phyloP scores from a whole-genome alignment of 148 eudicot species.

The Rhododendron ovatum region DNA sequence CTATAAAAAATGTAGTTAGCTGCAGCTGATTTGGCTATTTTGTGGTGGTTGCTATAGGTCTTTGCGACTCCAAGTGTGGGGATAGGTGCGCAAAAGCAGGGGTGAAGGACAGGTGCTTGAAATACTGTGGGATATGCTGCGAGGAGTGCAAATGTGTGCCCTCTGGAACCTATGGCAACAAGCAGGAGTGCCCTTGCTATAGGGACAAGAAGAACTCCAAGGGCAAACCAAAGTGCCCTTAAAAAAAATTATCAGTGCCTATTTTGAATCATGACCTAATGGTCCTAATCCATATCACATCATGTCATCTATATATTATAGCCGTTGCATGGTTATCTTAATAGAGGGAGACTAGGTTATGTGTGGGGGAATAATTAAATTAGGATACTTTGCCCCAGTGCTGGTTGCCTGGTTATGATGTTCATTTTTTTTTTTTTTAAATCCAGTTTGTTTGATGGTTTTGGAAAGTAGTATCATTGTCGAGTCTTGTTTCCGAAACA shows the following conservation, averaged over 20 bases:
- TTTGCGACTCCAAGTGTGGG: constrained; percentile 26
- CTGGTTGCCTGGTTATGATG: not conserved
- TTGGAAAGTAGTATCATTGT: not conserved
- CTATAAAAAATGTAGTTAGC: not conserved
- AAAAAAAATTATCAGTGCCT: not conserved
- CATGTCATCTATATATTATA: not conserved
- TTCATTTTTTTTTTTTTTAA: not conserved
- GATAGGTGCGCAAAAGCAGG: constrained; percentile 36
- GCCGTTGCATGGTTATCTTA: not conserved
- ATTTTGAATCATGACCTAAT: not conserved
- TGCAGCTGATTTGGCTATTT: not conserved
- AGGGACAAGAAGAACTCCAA: constrained; percentile 34
- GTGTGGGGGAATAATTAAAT: not conserved
- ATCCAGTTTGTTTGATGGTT: not conserved
- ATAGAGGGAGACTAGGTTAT: not conserved
- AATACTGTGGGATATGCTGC: constrained; percentile 38
- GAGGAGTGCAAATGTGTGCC: constrained; percentile 38
- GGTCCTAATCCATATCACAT: not conserved
- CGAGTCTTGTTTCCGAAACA: not conserved
- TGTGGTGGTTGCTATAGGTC: constrained; percentile 2
- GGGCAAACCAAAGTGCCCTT: constrained; percentile 43
- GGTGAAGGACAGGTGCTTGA: constrained; percentile 27
- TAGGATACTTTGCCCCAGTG: not conserved
- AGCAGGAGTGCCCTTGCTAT: constrained; percentile 42
- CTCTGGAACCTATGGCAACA: constrained; percentile 42